phyloP scores from a whole-genome alignment of 1,139 yeast genomes.

The Suhomyces coccinellae region DNA sequence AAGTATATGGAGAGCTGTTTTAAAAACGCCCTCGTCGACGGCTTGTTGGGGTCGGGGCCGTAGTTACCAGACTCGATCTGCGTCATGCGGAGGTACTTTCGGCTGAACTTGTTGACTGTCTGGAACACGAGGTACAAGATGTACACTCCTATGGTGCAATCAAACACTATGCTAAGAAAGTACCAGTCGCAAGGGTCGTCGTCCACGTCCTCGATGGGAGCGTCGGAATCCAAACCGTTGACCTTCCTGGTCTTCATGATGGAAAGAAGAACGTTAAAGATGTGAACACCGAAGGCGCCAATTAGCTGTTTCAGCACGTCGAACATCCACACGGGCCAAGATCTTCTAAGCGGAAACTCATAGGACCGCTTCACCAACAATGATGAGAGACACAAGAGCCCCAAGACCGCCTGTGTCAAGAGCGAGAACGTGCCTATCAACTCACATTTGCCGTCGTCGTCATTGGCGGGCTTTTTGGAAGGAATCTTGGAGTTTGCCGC shows the following conservation, averaged over 20 bases:
- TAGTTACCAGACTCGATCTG: conserved; percentile 83
- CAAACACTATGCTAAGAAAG: conserved; percentile 81
- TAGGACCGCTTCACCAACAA: conserved; percentile 72
- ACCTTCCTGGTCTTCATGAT: conserved; percentile 43
- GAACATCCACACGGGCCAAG: conserved; percentile 85
- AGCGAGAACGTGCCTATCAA: conserved; percentile 72
- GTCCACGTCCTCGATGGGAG: conserved; percentile 13
- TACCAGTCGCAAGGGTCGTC: conserved; percentile 87
- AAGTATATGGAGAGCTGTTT: conserved; percentile 77
- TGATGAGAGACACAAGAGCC: conserved; percentile 71
- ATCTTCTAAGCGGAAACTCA: conserved; percentile 77
- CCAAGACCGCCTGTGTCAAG: conserved; percentile 64
- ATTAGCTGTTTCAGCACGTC: conserved; percentile 88
- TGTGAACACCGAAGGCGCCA: conserved; percentile 84
- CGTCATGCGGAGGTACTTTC: conserved; percentile 33
- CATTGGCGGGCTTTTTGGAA: conserved; percentile 4
- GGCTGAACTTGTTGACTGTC: conserved; percentile 45
- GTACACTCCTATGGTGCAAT: conserved; percentile 94
- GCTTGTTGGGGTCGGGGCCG: conserved; percentile 60
- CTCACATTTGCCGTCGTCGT: conserved; percentile 47
- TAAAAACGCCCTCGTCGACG: conserved; percentile 60
- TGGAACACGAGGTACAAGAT: conserved; percentile 59
- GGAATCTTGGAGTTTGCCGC: conserved; percentile 1
- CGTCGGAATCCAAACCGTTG: conserved; percentile 2
- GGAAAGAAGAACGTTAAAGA: conserved; percentile 73